Conservation (phyloP, 1,284 basidiomycete genomes). For the Meira nashicola region DNA sequence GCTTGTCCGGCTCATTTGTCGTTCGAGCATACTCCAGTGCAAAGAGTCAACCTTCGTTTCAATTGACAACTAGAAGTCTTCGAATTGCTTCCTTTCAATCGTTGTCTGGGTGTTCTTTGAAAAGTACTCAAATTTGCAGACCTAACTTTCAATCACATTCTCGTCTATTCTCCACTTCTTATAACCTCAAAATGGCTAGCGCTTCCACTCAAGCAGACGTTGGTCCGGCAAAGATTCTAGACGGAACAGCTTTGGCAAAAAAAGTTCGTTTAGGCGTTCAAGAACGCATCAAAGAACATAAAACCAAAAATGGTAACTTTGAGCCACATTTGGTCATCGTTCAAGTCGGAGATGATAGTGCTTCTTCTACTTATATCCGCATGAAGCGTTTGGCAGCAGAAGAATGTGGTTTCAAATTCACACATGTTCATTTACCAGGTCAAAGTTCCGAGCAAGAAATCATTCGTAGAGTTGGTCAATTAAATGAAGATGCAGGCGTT, state of each 20-base stretch:
- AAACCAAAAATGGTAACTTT: conserved; percentile 69
- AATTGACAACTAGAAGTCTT: too few species aligned
- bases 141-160: too few species aligned
- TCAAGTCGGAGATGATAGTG: conserved; percentile 85
- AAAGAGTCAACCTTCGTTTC: too few species aligned
- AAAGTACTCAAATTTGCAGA: too few species aligned
- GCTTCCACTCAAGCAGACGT: conserved; percentile 23
- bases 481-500: conserved; percentile 78
- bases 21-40: too few species aligned
- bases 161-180: too few species aligned
- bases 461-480: conserved; percentile 69
- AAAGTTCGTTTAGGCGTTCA: conserved; percentile 55
- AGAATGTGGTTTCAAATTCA: conserved; percentile 85
- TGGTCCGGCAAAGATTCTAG: conserved; percentile 63
- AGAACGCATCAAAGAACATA: conserved; percentile 32
- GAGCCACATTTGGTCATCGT: conserved; percentile 84
- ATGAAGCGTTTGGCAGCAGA: conserved; percentile 97
- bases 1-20: too few species aligned
- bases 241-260: conserved; percentile 85
- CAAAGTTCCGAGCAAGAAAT: conserved; percentile 72
- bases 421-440: conserved; percentile 68
- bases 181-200: conserved; percentile 21
- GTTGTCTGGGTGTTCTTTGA: too few species aligned
- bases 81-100: too few species aligned
- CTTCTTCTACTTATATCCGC: conserved; percentile 87